Evolutionary conservation across 306 rosid genomes (phyloP), one percentile per base, ranked within the genome.

Genomic region (Fragaria nilgerrensis): DNA sequence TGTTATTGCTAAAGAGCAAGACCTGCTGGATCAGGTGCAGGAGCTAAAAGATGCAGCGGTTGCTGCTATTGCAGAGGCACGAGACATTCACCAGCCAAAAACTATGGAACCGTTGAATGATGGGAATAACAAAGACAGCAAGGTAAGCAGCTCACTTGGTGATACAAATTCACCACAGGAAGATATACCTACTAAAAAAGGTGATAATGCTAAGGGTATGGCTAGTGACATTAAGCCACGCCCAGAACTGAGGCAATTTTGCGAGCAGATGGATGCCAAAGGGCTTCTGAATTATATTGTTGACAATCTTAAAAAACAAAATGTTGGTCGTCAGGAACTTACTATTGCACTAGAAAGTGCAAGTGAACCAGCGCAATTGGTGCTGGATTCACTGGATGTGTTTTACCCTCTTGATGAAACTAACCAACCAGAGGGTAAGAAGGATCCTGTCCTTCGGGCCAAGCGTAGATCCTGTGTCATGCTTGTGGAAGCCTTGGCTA

Each of bases 361-460:
- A 78, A 76, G 85, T 78, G 88, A 85, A 52, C 90, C 91, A 27
- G 91, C 88, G 73, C 79, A 61, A 41, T 72, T 92, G 86, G 97
- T 89, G 94, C 95, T 92, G 88, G 90, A 82, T 88, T 89, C 89
- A 76, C 85, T 92, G 77, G 91, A 79, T 91, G 93, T 91, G 87
- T 88, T 92, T 87, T 89, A 90, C 89, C 95, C 94, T 87, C 68
- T 88, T 76, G 79, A 63, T 82, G 89, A 86, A 73, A 86, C 89
- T 79, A 79, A 84, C 80, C 79, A 81, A 86, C 84, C 68, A 73
- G 85, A 83, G 67, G 90, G 81, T 82, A 84, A 89, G 80, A 79
- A 34, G 81, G 85, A 74, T 79, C 89, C 90, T 84, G 89, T 90
- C 97, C 94, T 85, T 81, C 79, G 70, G 89, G 95, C 90, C 86